phyloP scores from a whole-genome alignment of 441 rosid genomes.

The Mallotus repandus region DNA sequence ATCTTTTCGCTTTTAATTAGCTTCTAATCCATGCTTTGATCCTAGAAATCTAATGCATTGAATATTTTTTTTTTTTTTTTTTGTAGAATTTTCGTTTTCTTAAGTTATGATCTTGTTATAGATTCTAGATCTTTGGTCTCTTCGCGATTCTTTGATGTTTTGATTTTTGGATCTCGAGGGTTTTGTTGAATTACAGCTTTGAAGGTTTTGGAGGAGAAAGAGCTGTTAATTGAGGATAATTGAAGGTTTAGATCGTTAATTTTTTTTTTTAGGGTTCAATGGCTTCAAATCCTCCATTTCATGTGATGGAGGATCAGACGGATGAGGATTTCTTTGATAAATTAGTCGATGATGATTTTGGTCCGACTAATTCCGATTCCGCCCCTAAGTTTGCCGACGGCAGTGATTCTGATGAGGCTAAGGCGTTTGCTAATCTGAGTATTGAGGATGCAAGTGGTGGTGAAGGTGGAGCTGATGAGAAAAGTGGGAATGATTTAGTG shows the following conservation, averaged over 20 bases:
- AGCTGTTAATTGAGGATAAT: no score
- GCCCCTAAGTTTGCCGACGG: constrained; percentile 32
- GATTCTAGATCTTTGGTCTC: constrained; percentile 44
- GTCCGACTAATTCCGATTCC: constrained; percentile 32
- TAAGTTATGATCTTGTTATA: neutral
- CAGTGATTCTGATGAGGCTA: constrained; percentile 58
- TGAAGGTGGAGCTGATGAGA: constrained; percentile 22
- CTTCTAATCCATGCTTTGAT: neutral
- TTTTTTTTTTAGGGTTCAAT: no score
- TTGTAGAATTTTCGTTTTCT: no score
- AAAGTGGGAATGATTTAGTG: constrained; percentile 14
- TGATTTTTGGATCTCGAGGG: constrained; percentile 51
- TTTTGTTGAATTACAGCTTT: neutral
- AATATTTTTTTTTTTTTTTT: constrained; percentile 4
- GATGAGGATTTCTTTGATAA: constrained; percentile 97
- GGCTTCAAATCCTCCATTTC: no score
- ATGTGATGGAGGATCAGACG: constrained; percentile 88
- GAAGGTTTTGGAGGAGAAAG: neutral
- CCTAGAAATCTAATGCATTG: neutral
- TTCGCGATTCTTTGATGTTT: constrained; percentile 18
- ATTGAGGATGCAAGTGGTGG: constrained; percentile 28
- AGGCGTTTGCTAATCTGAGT: constrained; percentile 60
- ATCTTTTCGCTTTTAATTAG: neutral
- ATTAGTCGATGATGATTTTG: constrained; percentile 75
- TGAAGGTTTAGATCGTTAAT: no score